phyloP scores from a whole-genome alignment of 176 grass and related monocot genomes.

The Triticum aestivum region IWGSC_CS_RefSeq_v2.1 NC_057796.1:84882981-84883480 shows the following conservation, averaged over 20 bases:
- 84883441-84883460: conserved; percentile 37
- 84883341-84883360: conserved; percentile 55
- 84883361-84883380: conserved; percentile 42
- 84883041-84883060: not conserved
- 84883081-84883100: conserved; percentile 52
- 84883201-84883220: conserved; percentile 5
- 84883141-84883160: conserved; percentile 30
- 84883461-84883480: not conserved
- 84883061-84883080: conserved; percentile 37
- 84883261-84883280: not conserved
- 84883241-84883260: conserved; percentile 1
- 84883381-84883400: conserved; percentile 54
- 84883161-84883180: conserved; percentile 27
- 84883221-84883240: conserved; percentile 71
- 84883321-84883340: conserved; percentile 51
- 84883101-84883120: conserved; percentile 62
- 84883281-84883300: not conserved
- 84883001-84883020: not conserved
- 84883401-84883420: conserved; percentile 46
- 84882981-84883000: conserved; percentile 47
- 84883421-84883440: not conserved
- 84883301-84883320: not conserved
- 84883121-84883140: conserved; percentile 8
- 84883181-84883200: conserved; percentile 6
- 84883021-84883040: not conserved